Conservation (phyloP, 2,329 filamentous ascomycete species). For the Zymoseptoria pseudotritici region DNA sequence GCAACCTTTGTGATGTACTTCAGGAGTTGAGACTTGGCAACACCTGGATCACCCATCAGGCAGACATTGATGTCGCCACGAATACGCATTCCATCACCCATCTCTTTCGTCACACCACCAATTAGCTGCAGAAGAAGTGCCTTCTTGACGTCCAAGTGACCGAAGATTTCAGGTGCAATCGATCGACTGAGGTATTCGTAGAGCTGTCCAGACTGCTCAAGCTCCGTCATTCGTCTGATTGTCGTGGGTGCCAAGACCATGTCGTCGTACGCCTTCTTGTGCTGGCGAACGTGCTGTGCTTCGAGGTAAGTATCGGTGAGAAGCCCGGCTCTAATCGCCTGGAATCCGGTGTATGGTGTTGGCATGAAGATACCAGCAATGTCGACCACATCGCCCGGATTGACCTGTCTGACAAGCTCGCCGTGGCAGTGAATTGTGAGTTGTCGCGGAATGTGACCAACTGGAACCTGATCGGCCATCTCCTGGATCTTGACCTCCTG, state of each 20-base stretch:
- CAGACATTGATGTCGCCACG: slow-evolving; percentile 98
- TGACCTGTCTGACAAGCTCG: slow-evolving; percentile 75
- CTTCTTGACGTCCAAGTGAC: slow-evolving; percentile 96
- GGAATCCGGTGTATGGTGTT: slow-evolving; percentile 97
- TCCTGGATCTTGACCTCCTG: slow-evolving; percentile 99
- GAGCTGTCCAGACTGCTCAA: slow-evolving; percentile 78
- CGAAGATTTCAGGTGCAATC: slow-evolving; percentile 95
- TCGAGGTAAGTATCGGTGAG: slow-evolving; percentile 95
- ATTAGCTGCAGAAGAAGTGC: slow-evolving; percentile 91
- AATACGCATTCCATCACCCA: slow-evolving; percentile 97
- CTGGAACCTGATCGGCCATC: slow-evolving; percentile 97
- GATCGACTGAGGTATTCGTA: slow-evolving; percentile 95
- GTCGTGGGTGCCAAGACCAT: slow-evolving; percentile 76
- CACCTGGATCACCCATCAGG: slow-evolving; percentile 98
- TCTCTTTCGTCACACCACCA: slow-evolving; percentile 90
- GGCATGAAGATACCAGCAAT: slow-evolving; percentile 93
- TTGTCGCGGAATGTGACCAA: slow-evolving; percentile 90
- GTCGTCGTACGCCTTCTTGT: slow-evolving; percentile 97
- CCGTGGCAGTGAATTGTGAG: slow-evolving; percentile 87
- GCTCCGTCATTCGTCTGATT: slow-evolving; percentile 75
- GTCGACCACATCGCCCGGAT: slow-evolving; percentile 89
- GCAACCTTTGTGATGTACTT: slow-evolving; percentile 99
- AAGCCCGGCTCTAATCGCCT: slow-evolving; percentile 92
- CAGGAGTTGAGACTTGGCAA: slow-evolving; percentile 95
- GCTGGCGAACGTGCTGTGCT: slow-evolving; percentile 85